Evolutionary conservation across 345 rosid species (phyloP).

Genomic region (Luvunga scandens): DNA sequence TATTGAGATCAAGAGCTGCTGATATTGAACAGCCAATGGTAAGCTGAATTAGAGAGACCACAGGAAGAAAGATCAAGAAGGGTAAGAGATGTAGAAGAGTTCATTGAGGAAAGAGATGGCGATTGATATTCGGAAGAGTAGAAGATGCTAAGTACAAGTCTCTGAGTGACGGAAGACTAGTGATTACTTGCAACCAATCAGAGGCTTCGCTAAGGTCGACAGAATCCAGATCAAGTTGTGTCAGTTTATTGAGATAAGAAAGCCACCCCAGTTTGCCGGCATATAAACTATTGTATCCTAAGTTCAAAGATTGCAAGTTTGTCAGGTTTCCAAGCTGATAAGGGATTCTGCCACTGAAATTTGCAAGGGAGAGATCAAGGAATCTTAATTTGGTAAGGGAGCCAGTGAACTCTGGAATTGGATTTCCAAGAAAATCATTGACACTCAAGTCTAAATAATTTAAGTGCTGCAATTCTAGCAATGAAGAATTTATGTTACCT

Average conservation of each 20-base stretch:
- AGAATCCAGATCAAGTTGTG: not conserved
- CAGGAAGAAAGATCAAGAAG: constrained; percentile 3
- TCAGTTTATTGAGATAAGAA: constrained; percentile 18
- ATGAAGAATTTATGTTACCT: constrained; percentile 42
- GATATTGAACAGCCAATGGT: constrained; percentile 16
- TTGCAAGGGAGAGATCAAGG: constrained; percentile 38
- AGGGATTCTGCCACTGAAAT: constrained; percentile 37
- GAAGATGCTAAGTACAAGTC: not conserved
- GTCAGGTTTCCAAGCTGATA: constrained; percentile 36
- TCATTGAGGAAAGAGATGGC: not conserved
- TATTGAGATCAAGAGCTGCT: constrained; percentile 5
- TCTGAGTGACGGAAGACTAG: not conserved
- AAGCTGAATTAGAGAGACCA: constrained; percentile 6
- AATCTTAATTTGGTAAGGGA: constrained; percentile 22
- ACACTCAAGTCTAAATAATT: constrained; percentile 37
- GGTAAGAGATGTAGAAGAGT: constrained; percentile 2
- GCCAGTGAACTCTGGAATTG: constrained; percentile 36
- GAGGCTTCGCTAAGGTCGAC: not conserved
- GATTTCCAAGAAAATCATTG: constrained; percentile 31
- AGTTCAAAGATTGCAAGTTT: constrained; percentile 37
- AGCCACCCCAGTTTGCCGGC: constrained; percentile 29
- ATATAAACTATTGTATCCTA: constrained; percentile 8
- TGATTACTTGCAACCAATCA: constrained; percentile 1
- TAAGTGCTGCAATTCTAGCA: constrained; percentile 34
- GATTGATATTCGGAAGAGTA: not conserved